Conservation (phyloP, 768 basidiomycete species). For the Psilocybe cubensis region DNA sequence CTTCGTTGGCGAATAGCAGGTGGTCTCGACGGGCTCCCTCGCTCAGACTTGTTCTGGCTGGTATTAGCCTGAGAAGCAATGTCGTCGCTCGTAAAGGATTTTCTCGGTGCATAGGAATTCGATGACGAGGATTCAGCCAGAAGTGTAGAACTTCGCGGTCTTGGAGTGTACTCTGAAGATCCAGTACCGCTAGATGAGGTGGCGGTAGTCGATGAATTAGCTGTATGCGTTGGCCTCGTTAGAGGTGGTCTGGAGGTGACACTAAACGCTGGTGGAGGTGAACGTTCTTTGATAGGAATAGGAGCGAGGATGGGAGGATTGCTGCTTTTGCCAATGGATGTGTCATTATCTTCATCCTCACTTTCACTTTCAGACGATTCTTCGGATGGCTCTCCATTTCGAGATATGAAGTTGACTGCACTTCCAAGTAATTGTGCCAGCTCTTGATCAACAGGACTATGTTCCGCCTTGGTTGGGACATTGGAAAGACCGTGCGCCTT, state of each 20-base stretch:
- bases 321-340: constrained; percentile 23
- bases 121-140: constrained; percentile 30
- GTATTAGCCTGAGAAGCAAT: neutral
- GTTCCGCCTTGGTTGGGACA: constrained; percentile 15
- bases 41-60: constrained; percentile 6
- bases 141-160: constrained; percentile 47
- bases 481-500: constrained; percentile 9
- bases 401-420: constrained; percentile 41
- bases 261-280: constrained; percentile 60
- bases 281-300: constrained; percentile 60
- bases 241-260: constrained; percentile 63
- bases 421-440: constrained; percentile 46
- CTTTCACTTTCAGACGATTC: constrained; percentile 29
- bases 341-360: constrained; percentile 26
- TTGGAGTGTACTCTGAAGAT: constrained; percentile 11
- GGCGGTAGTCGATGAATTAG: neutral
- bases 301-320: constrained; percentile 63
- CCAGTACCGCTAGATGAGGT: constrained; percentile 6
- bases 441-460: constrained; percentile 43
- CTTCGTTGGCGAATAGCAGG: constrained; percentile 37
- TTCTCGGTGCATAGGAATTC: constrained; percentile 21
- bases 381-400: constrained; percentile 36
- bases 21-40: constrained; percentile 16
- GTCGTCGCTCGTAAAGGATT: constrained; percentile 17
- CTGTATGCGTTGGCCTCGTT: constrained; percentile 21